Percentiles rank a stretch among this genome's conserved stretches.
phyloP scores from a whole-genome alignment of 305 asterid species.

The Solanum hybrid region DNA sequence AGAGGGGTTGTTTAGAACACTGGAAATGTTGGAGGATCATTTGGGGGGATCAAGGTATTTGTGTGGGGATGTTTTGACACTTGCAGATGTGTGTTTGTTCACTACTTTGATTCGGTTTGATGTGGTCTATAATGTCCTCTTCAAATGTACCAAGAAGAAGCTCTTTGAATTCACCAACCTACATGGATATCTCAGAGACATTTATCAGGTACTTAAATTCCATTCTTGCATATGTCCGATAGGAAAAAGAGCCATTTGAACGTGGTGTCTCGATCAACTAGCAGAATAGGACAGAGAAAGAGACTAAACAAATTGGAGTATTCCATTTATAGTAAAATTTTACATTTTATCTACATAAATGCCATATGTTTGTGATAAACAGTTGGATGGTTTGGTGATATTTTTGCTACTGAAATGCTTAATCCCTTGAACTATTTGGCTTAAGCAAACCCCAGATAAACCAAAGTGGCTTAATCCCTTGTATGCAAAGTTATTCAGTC shows the following conservation, averaged over 20 bases:
- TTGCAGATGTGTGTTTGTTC: conserved; percentile 82
- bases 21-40: conserved; percentile 64
- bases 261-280: not conserved
- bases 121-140: conserved; percentile 66
- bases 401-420: not conserved
- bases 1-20: conserved; percentile 42
- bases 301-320: not conserved
- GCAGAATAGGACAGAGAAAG: not conserved
- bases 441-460: not conserved
- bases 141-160: conserved; percentile 94
- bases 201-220: conserved; percentile 56
- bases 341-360: not conserved
- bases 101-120: conserved; percentile 86
- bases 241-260: not conserved
- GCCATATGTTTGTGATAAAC: not conserved
- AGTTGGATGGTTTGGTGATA: not conserved
- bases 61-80: conserved; percentile 68
- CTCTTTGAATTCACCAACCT: conserved; percentile 58
- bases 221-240: not conserved
- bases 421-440: not conserved
- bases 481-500: not conserved
- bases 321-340: not conserved
- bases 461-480: not conserved
- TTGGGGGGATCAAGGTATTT: conserved; percentile 48
- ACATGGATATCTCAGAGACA: conserved; percentile 65